Conservation (phyloP, 192 early-diverging fungal species). For the Coemansia aciculifera region DNA sequence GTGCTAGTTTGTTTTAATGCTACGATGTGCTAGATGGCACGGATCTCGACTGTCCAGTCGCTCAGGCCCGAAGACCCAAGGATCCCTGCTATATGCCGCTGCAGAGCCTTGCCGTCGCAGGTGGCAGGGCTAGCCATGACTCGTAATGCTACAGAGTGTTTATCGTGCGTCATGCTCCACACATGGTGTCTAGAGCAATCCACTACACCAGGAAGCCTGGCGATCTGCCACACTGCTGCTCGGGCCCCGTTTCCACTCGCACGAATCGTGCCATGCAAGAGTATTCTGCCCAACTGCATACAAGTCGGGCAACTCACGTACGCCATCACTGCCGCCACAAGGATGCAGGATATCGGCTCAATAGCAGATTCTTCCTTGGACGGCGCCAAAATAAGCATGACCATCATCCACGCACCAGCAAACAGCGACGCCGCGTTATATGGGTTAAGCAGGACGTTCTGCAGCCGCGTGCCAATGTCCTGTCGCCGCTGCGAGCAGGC, state of each 20-base stretch:
- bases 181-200: slow-evolving; percentile 23
- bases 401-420: slow-evolving; percentile 32
- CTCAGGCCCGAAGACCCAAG: slow-evolving; percentile 13
- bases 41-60: slow-evolving; percentile 26
- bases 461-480: slow-evolving; percentile 12
- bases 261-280: slow-evolving; percentile 25
- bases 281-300: slow-evolving; percentile 19
- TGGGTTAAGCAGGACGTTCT: slow-evolving; percentile 38
- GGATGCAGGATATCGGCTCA: slow-evolving; percentile 41
- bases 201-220: slow-evolving; percentile 26
- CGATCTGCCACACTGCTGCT: slow-evolving; percentile 18
- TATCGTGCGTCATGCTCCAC: slow-evolving; percentile 29
- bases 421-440: slow-evolving; percentile 35
- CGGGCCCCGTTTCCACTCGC: slow-evolving; percentile 1
- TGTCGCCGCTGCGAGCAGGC: slow-evolving; percentile 13
- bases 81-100: slow-evolving; percentile 22
- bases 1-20: background rate
- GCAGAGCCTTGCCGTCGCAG: background rate
- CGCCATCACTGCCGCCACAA: slow-evolving; percentile 31
- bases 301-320: slow-evolving; percentile 32
- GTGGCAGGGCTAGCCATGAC: slow-evolving; percentile 10
- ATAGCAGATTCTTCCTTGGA: slow-evolving; percentile 24
- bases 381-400: slow-evolving; percentile 21
- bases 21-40: background rate
- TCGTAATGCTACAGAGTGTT: slow-evolving; percentile 16